phyloP scores from a whole-genome alignment of 106 monocot species.

The Platanthera guangdongensis region DNA sequence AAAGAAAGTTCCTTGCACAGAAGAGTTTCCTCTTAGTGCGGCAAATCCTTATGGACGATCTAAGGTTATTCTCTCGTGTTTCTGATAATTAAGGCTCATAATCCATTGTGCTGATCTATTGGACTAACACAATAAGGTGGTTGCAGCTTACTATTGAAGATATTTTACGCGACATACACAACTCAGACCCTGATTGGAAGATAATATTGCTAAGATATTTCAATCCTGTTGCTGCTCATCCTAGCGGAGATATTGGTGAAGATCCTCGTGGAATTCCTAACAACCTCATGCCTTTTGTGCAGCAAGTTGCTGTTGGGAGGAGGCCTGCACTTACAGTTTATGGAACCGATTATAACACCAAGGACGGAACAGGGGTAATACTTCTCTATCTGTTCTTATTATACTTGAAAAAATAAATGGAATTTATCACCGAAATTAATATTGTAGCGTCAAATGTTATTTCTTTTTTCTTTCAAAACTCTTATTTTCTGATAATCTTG shows the following conservation, averaged over 20 bases:
- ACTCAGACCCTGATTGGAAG: conserved; percentile 55
- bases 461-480: not conserved
- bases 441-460: no score
- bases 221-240: conserved; percentile 93
- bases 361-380: conserved; percentile 90
- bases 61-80: conserved; percentile 26
- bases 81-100: not conserved
- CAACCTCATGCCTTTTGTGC: conserved; percentile 93
- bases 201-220: conserved; percentile 93
- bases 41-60: conserved; percentile 54
- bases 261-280: conserved; percentile 94
- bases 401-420: not conserved
- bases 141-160: conserved; percentile 89
- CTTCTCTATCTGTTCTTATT: not conserved
- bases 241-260: conserved; percentile 84
- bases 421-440: not conserved
- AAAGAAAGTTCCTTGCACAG: conserved; percentile 65
- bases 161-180: conserved; percentile 70
- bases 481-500: not conserved
- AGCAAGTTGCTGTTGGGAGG: conserved; percentile 93
- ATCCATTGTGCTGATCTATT: not conserved
- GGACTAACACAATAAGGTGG: not conserved
- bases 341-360: conserved; percentile 83
- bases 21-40: conserved; percentile 48
- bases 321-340: conserved; percentile 64